phyloP scores from a whole-genome alignment of 2,329 filamentous ascomycete genomes.

The Aspergillus thermomutatus region DNA sequence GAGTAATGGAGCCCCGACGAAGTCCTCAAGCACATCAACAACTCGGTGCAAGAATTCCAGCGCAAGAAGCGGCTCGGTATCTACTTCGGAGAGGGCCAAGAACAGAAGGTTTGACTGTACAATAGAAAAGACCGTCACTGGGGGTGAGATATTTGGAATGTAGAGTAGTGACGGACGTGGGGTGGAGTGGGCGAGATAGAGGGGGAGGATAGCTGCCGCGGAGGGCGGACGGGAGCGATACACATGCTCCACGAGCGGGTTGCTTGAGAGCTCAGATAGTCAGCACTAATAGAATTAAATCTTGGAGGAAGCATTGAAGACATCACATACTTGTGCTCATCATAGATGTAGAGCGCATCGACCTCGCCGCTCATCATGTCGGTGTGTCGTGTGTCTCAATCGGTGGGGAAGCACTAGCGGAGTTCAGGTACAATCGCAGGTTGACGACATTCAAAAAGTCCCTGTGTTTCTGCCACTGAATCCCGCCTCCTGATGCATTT shows the following conservation, averaged over 20 bases:
- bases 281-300: slow-evolving; percentile 11
- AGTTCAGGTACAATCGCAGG: neutral
- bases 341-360: slow-evolving; percentile 94
- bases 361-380: slow-evolving; percentile 76
- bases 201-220: slow-evolving; percentile 71
- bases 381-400: slow-evolving; percentile 20
- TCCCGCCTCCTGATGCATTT: slow-evolving; percentile 23
- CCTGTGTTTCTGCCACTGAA: slow-evolving; percentile 30
- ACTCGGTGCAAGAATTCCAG: slow-evolving; percentile 94
- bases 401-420: slow-evolving; percentile 16
- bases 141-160: slow-evolving; percentile 74
- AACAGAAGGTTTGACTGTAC: slow-evolving; percentile 85
- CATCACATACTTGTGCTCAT: slow-evolving; percentile 77
- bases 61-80: slow-evolving; percentile 83
- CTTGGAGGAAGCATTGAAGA: neutral
- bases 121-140: slow-evolving; percentile 84
- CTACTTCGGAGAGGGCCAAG: slow-evolving; percentile 76
- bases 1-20: slow-evolving; percentile 81
- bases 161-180: slow-evolving; percentile 86
- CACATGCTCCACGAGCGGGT: slow-evolving; percentile 79
- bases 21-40: slow-evolving; percentile 90
- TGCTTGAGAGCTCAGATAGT: slow-evolving; percentile 51
- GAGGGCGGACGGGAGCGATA: slow-evolving; percentile 80
- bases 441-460: neutral
- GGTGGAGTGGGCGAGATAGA: slow-evolving; percentile 77